Conservation (phyloP, 768 basidiomycete species). For the Hemileccinum rubropunctum region DNA sequence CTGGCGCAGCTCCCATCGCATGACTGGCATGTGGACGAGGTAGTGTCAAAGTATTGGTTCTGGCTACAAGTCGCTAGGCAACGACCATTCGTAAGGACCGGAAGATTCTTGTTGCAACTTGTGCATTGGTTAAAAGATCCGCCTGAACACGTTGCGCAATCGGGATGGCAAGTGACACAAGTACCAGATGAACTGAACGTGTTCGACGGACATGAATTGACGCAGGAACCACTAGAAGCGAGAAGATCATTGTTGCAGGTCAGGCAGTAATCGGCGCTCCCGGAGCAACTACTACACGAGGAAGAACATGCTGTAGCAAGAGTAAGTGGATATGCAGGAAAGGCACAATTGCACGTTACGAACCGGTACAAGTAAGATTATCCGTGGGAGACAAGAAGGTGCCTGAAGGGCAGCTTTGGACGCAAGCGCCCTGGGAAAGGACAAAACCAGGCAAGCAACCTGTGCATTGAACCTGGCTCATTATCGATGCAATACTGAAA, state of each 20-base stretch:
- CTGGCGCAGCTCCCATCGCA: slow-evolving; percentile 80
- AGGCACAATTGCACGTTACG: slow-evolving; percentile 23
- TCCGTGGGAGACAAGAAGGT: slow-evolving; percentile 70
- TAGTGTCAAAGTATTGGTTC: slow-evolving; percentile 67
- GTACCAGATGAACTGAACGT: slow-evolving; percentile 63
- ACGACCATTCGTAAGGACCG: slow-evolving; percentile 71
- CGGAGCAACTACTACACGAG: slow-evolving; percentile 69
- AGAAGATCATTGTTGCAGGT: slow-evolving; percentile 66
- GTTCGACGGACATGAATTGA: slow-evolving; percentile 69
- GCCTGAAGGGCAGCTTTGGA: slow-evolving; percentile 68
- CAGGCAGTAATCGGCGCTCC: slow-evolving; percentile 66
- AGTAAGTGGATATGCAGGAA: slow-evolving; percentile 6
- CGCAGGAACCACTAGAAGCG: slow-evolving; percentile 72
- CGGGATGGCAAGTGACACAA: slow-evolving; percentile 79
- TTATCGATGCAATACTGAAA: slow-evolving; percentile 66
- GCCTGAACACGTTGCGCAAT: slow-evolving; percentile 84
- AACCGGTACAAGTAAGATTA: slow-evolving; percentile 72
- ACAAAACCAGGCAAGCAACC: slow-evolving; percentile 76
- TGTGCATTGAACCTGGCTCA: slow-evolving; percentile 67
- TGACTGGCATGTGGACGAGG: slow-evolving; percentile 59
- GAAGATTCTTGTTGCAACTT: slow-evolving; percentile 62
- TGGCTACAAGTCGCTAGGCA: slow-evolving; percentile 77
- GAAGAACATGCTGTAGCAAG: slow-evolving; percentile 58
- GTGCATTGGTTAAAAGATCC: slow-evolving; percentile 75
- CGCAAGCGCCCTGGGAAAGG: slow-evolving; percentile 67